Conservation (phyloP, 208 protist genomes). For the Angomonas deanei region DNA sequence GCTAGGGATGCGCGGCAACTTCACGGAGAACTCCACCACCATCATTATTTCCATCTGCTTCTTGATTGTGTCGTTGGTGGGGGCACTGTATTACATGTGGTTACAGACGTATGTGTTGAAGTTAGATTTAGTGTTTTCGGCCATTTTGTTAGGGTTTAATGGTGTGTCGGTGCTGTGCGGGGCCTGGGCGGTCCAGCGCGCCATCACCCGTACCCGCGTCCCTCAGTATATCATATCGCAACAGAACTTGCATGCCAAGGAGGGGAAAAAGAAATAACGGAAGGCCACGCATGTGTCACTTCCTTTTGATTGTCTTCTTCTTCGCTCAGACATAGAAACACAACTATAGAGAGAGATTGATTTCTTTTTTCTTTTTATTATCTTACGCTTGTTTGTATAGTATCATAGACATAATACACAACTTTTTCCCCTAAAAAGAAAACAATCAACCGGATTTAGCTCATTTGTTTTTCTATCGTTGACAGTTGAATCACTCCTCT, state of each 20-base stretch:
- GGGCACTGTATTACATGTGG: slow-evolving; percentile 66
- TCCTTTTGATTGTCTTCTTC: not conserved
- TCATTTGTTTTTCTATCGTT: not conserved
- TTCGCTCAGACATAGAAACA: no score
- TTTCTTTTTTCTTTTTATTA: not conserved
- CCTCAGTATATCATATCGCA: not conserved
- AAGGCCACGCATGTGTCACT: not conserved
- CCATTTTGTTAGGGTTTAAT: slow-evolving; percentile 36
- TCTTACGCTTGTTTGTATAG: not conserved
- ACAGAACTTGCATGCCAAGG: not conserved
- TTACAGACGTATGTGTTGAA: slow-evolving; percentile 65
- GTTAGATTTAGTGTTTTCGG: slow-evolving; percentile 53
- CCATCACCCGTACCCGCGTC: not conserved
- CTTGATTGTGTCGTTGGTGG: slow-evolving; percentile 22
- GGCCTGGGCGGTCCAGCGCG: slow-evolving; percentile 14
- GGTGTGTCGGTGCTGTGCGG: slow-evolving; percentile 21
- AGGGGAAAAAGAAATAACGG: not conserved
- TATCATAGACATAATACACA: no score
- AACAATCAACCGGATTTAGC: no score
- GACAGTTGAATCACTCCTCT: not conserved
- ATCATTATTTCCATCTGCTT: slow-evolving; percentile 27
- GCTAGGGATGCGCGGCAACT: slow-evolving; percentile 43
- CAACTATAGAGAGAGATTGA: no score
- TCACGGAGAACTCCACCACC: slow-evolving; percentile 25
- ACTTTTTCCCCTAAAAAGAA: not conserved